Evolutionary conservation across 345 rosid species (phyloP).

Genomic region (Firmiana major): DNA sequence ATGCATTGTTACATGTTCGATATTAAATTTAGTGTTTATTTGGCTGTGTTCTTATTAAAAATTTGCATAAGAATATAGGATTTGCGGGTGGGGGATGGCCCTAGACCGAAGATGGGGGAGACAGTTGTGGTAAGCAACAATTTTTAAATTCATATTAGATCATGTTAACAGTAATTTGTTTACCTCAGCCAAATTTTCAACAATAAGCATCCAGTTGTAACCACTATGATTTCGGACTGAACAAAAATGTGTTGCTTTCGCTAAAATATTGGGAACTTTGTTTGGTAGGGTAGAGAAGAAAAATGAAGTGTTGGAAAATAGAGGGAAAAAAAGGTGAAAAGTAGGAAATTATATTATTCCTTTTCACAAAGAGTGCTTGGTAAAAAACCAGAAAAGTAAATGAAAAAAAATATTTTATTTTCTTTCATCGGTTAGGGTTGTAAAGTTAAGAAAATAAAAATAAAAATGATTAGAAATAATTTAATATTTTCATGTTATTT

Average conservation of each 20-base stretch:
- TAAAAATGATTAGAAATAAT: too few species aligned
- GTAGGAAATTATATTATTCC: too few species aligned
- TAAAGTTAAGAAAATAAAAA: too few species aligned
- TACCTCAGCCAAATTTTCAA: neutral
- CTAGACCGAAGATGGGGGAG: slow-evolving; percentile 73
- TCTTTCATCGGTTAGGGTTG: too few species aligned
- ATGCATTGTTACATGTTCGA: neutral
- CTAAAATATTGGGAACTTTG: neutral
- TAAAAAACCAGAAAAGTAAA: too few species aligned
- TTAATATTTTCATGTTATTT: too few species aligned
- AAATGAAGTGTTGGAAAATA: too few species aligned
- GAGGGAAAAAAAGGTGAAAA: too few species aligned
- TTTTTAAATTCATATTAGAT: neutral
- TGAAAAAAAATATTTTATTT: too few species aligned
- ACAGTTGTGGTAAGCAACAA: slow-evolving; percentile 66
- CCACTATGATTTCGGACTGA: neutral
- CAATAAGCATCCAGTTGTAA: neutral
- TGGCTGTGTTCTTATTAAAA: neutral
- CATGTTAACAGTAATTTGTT: neutral
- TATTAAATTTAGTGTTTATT: neutral
- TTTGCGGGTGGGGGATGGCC: slow-evolving; percentile 74
- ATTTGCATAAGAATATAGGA: slow-evolving; percentile 50
- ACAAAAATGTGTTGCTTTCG: neutral
- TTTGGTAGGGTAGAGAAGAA: too few species aligned
- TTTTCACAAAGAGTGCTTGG: too few species aligned